Base-by-base conservation (phyloP, 116 monocot species). In the Trichopus zeylanicus region DNA sequence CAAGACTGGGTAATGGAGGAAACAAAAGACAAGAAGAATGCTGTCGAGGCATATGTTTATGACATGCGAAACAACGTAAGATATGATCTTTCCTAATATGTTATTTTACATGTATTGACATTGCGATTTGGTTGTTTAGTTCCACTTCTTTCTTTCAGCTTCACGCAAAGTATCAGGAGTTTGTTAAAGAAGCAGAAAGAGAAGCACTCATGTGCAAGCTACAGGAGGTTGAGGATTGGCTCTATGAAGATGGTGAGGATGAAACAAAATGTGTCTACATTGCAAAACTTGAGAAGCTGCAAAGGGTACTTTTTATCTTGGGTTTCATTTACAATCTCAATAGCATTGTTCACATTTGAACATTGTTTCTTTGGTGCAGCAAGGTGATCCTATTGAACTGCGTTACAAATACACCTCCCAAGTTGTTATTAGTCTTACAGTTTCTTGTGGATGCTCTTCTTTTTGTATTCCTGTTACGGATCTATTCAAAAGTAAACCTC, bases 1-100 rank as follows among this genome's bases (percentile, higher is more conserved):
- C 91, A 98, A 66, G 98, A 98, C 42, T 75, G 84, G 70, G 80
- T 98, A 20, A 88, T 91, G 86, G 98, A 98, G 67, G 98, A 91
- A 63, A 98, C 98, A 0, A 98, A 98, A 56, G 98, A 98, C 47
- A 98, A 73, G 67, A 98, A 88, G 67, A 98, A 98, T 82, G 91
- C 91, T 29, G 91, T 98, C 19, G 98, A 98, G 65, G 81, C 98
- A 0, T 98, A 98, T 72, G 87, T 98, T 27, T 98, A 98, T 73
- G 98, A 91, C 51, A 91, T 98, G 88, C 82, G 91, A 63, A 98
- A 85, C 63, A 98, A 98, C 68, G 98, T 79, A 59, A 26, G 26
- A 11, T 46, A 52, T 57, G 42, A 3, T n/a, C 42, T 13, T 42
- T n/a, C 0, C 18, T 8, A 4, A 2, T 0, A 42, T 42, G 18